Evolutionary conservation across 2,329 filamentous ascomycete genomes (phyloP), one percentile per base, ranked within the genome.

Genomic region (Periglandula ipomoeae): DNA sequence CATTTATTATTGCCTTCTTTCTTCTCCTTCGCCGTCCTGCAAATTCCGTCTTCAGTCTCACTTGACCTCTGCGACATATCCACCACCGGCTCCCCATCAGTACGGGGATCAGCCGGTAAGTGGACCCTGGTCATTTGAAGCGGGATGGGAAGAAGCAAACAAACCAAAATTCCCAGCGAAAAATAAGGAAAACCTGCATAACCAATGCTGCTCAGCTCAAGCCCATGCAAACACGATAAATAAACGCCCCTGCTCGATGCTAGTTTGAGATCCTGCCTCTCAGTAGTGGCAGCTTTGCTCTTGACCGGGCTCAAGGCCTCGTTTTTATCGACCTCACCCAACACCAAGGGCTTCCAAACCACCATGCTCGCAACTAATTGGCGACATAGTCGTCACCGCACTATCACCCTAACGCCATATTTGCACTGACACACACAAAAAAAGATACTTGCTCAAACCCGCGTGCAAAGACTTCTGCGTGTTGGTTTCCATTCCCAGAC

Each of bases 111-210:
- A 24, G 37, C 24, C 19, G 26, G 37, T 26, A 41, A 47, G 24
- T 34, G 37, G 37, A 37, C 32, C 45, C n/a, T 23, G 4, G 19
- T 17, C 27, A 27, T 26, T n/a, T 26, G 19, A 15, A 26, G 45
- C 27, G 38, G 27, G 6, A 42, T 47, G 37, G 20, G 2, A 9
- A 24, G 38, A 47, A 30, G 20, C 44, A 47, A 47, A 47, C 26
- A 26, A 7, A 17, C n/a, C 27, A 5, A 11, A 35, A 17, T 13
- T 7, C 20, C 45, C 17, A 19, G 45, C 19, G 13, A 24, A 40
- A 11, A 43, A 27, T 19, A 22, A 32, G 19, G 38, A 23, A 40
- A 38, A 15, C 35, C 19, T 39, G 13, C 38, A n/a, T 34, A 10
- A 20, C 20, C 37, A n/a, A 9, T 19, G 38, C 17, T 20, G 20